phyloP scores from a whole-genome alignment of 345 rosid species.

The Dipteronia sinensis region DNA sequence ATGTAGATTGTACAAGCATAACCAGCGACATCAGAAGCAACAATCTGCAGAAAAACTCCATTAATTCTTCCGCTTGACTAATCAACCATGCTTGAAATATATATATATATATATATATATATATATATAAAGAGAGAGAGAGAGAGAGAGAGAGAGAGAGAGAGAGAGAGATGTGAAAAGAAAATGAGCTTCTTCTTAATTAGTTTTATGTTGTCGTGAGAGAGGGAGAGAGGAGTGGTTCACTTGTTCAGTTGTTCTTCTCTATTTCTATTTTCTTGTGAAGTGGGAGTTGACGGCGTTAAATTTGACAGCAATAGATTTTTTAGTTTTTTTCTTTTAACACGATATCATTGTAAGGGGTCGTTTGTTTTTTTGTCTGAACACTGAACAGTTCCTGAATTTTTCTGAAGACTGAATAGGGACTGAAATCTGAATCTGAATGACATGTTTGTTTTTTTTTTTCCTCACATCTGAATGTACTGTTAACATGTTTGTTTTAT shows the following conservation, averaged over 20 bases:
- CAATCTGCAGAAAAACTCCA: constrained; percentile 32
- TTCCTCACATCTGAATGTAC: too few relatives aligned
- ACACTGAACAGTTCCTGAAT: too few relatives aligned
- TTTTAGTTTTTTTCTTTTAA: background rate
- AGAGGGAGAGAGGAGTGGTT: constrained; percentile 19
- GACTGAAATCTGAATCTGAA: too few relatives aligned
- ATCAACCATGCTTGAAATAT: background rate
- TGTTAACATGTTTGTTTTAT: too few relatives aligned
- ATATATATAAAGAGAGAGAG: too few relatives aligned
- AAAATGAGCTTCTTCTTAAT: background rate
- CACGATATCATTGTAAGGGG: too few relatives aligned
- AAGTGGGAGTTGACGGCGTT: constrained; percentile 22
- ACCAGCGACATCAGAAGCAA: constrained; percentile 42
- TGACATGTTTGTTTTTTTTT: too few relatives aligned
- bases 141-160: too few relatives aligned
- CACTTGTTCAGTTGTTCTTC: background rate
- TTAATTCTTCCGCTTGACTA: constrained; percentile 11
- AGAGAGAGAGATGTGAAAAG: background rate
- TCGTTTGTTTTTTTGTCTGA: too few relatives aligned
- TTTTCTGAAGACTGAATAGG: too few relatives aligned
- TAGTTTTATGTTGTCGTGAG: background rate
- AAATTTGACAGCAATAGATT: background rate
- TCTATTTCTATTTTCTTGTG: background rate
- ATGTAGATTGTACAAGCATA: constrained; percentile 47
- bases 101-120: too few relatives aligned